Evolutionary conservation across 495 filamentous ascomycete genomes (phyloP).

Genomic region (Annulohypoxylon nitens): DNA sequence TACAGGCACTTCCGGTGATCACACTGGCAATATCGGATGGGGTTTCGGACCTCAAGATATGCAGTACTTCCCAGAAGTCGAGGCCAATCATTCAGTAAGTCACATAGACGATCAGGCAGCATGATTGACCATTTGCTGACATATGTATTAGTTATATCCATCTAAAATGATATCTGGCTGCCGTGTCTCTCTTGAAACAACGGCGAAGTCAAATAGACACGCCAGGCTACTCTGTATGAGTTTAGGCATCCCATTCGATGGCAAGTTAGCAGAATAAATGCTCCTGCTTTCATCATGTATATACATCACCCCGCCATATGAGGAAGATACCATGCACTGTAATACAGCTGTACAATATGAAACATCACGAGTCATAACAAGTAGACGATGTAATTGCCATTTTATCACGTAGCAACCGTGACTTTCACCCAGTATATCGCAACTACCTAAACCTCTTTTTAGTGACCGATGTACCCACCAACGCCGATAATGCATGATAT

Average conservation of each 20-base stretch:
- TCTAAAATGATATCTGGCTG: conserved; percentile 94
- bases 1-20: conserved; percentile 75
- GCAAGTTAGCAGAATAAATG: conserved; percentile 65
- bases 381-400: conserved; percentile 4
- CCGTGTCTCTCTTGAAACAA: conserved; percentile 87
- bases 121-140: conserved; percentile 49
- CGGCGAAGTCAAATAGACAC: conserved; percentile 89
- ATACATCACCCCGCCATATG: conserved; percentile 24
- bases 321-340: conserved; percentile 26
- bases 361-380: conserved; percentile 17
- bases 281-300: conserved; percentile 23
- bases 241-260: conserved; percentile 87
- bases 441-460: conserved; percentile 27
- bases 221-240: conserved; percentile 86
- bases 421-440: conserved; percentile 14
- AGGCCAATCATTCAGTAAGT: conserved; percentile 92
- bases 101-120: conserved; percentile 20
- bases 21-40: conserved; percentile 86
- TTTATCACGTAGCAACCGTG: conserved; percentile 13
- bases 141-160: conserved; percentile 72
- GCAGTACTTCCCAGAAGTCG: conserved; percentile 89
- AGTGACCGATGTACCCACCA: conserved; percentile 41
- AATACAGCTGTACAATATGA: conserved; percentile 44
- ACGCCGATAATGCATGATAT: conserved; percentile 54
- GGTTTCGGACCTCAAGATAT: conserved; percentile 79